Base-by-base conservation (phyloP, 768 basidiomycete genomes). In the Crepidotus variabilis region DNA sequence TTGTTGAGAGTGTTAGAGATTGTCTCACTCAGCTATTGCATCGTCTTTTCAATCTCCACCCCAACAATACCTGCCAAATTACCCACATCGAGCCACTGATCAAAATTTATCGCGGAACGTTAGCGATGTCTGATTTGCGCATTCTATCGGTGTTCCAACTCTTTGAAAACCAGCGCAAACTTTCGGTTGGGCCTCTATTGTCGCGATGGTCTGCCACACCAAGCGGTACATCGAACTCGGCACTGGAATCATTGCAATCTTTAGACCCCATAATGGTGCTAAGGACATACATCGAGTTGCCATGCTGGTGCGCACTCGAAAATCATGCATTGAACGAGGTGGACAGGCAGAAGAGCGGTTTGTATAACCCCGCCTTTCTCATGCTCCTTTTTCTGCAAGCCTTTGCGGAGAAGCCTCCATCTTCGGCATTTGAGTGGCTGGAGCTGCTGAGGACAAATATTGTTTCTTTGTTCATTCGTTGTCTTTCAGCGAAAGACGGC, bases 361-460 rank as follows among this genome's bases (percentile, higher is more conserved):
- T 87, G 33, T 97, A 94, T 63, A 94, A 98, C 65, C 93, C 94
- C 7, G 66, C 86, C 0, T 92, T 95, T 69, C 64, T 92, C 13
- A 69, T 89, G 33, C 72, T 85, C 2, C 72, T 94, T n/a, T 81
- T 87, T 35, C 78, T 81, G 3, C 79, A 86, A 51, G 80, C 85
- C 67, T 72, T 94, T n/a, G 71, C 72, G 1, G 83, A 88, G 33
- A 77, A 75, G 51, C 77, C 70, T 14, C 87, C 85, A 0, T 68
- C 77, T 1, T 83, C 83, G 0, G 79, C 84, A 0, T 71, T 88
- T 57, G 82, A 78, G n/a, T 96, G 94, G 94, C 87, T 95, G 13
- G 87, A 91, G 63, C 68, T 97, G 16, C 86, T 95, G 66, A 75
- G 93, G 60, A 89, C 88, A 6, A 94, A 96, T 60, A 74, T 87